A percentile compares a stretch with the other conserved stretches of the same genome.
Evolutionary conservation across 768 basidiomycete genomes (phyloP).

Genomic region (Boletus sp.): DNA sequence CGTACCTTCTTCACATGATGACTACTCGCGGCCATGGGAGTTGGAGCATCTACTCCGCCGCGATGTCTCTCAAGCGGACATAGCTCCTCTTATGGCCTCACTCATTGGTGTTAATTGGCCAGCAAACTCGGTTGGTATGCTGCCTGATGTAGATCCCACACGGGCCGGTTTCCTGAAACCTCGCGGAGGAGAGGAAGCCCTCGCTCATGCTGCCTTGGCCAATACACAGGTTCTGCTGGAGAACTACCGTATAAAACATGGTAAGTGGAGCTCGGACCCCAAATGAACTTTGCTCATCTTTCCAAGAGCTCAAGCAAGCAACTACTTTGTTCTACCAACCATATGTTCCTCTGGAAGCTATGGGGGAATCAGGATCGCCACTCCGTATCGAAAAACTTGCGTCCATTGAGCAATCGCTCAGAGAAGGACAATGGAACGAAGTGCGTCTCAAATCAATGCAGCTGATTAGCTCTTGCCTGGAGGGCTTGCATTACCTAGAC

Average conservation of each 20-base stretch:
- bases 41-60: not conserved
- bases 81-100: not conserved
- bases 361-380: not conserved
- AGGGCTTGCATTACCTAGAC: not conserved
- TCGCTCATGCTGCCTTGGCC: not conserved
- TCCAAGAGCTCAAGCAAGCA: not conserved
- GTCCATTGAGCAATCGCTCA: not conserved
- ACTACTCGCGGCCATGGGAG: not conserved
- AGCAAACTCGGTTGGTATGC: not conserved
- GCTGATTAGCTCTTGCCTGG: not conserved
- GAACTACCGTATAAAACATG: not conserved
- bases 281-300: not conserved
- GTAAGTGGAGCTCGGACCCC: not conserved
- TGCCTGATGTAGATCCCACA: no score
- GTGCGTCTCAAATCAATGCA: not conserved
- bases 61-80: not conserved
- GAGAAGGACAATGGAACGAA: not conserved
- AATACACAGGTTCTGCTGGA: not conserved
- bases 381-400: not conserved
- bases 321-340: not conserved
- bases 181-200: no score
- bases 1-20: not conserved
- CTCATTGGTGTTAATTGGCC: not conserved
- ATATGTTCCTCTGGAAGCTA: not conserved
- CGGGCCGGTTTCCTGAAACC: no score